Percentiles rank a stretch among this genome's conserved stretches.
Conservation (phyloP, 2,329 filamentous ascomycete species). For the Tolypocladium tropicale region DNA sequence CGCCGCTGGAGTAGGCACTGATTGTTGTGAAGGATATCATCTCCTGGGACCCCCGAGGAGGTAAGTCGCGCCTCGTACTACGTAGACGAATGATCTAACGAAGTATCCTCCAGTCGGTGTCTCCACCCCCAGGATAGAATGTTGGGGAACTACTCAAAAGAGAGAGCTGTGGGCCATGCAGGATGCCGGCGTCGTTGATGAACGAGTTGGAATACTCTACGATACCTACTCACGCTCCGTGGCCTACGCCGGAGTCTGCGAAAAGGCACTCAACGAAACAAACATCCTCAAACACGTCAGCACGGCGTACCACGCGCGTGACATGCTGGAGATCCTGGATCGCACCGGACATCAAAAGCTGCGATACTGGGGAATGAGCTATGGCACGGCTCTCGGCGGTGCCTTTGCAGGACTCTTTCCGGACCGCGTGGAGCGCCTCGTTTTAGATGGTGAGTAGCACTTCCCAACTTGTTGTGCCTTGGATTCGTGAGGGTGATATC, state of each 20-base stretch:
- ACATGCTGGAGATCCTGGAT: constrained; percentile 36
- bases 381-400: constrained; percentile 41
- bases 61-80: constrained; percentile 17
- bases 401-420: constrained; percentile 43
- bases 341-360: constrained; percentile 30
- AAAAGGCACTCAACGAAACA: constrained; percentile 23
- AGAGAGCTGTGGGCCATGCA: constrained; percentile 31
- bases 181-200: constrained; percentile 33
- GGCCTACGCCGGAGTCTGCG: constrained; percentile 32
- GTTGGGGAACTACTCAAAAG: constrained; percentile 34
- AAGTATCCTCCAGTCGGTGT: constrained; percentile 26
- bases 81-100: not conserved
- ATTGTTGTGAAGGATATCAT: constrained; percentile 29
- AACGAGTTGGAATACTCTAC: constrained; percentile 33
- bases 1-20: not conserved
- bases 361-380: constrained; percentile 45
- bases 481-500: too few species aligned
- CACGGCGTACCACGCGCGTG: constrained; percentile 33
- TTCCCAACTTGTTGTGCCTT: not conserved
- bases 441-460: constrained; percentile 34
- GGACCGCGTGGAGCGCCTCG: constrained; percentile 36
- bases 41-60: constrained; percentile 39
- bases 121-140: constrained; percentile 39
- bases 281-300: constrained; percentile 30
- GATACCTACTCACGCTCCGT: constrained; percentile 32